phyloP scores from a whole-genome alignment of 768 basidiomycete species.

The Clavaria fumosa region DNA sequence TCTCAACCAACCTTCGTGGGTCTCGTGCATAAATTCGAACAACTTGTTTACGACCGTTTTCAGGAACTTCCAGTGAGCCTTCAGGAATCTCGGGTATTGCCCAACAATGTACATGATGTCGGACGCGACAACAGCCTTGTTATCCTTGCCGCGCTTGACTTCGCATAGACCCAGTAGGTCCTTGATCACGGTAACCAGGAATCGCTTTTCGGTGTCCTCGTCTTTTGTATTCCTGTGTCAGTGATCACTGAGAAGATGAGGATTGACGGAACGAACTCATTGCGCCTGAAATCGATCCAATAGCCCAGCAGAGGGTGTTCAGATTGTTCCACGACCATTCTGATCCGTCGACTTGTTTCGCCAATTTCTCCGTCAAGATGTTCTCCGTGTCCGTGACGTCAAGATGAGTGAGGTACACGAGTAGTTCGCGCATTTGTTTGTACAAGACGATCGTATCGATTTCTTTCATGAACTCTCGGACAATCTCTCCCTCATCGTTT shows the following conservation, averaged over 20 bases:
- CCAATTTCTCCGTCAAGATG: constrained; percentile 92
- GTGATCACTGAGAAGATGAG: constrained; percentile 2
- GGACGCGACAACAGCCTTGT: constrained; percentile 96
- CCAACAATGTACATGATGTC: constrained; percentile 99
- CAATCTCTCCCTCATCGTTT: constrained; percentile 99
- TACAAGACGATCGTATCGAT: constrained; percentile 96
- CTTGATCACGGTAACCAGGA: constrained; percentile 97
- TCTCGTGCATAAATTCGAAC: constrained; percentile 99
- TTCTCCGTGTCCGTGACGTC: constrained; percentile 94
- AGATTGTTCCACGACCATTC: constrained; percentile 99
- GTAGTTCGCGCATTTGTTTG: constrained; percentile 95
- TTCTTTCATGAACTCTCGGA: constrained; percentile 98
- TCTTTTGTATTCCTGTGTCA: constrained; percentile 30
- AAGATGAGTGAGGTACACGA: constrained; percentile 95
- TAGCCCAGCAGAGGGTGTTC: constrained; percentile 99
- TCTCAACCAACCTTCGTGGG: constrained; percentile 72
- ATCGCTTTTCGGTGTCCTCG: constrained; percentile 98
- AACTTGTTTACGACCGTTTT: constrained; percentile 99
- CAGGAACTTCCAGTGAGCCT: constrained; percentile 99
- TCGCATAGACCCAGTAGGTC: constrained; percentile 94
- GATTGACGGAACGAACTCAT: constrained; percentile 81
- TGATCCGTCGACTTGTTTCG: constrained; percentile 91
- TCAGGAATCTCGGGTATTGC: constrained; percentile 97
- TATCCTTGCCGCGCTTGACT: constrained; percentile 98
- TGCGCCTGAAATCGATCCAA: constrained; percentile 95